Conservation (phyloP, 2,329 filamentous ascomycete genomes). For the Samsoniella hepiali region DNA sequence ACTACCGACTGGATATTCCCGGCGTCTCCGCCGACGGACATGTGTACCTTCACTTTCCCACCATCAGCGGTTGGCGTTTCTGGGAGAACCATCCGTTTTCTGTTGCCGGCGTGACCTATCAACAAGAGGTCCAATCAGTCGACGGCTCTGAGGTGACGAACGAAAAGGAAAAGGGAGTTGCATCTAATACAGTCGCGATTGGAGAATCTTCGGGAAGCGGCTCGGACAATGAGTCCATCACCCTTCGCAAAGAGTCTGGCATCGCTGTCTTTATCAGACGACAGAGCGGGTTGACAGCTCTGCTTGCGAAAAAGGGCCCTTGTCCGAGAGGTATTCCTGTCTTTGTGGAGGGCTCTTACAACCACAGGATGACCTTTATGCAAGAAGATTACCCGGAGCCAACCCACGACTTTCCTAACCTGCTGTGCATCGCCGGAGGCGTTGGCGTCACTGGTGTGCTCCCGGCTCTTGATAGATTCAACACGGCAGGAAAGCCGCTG, state of each 20-base stretch:
- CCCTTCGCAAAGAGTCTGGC: slow-evolving; percentile 20
- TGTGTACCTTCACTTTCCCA: slow-evolving; percentile 32
- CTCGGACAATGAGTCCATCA: not conserved
- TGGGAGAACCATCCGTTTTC: slow-evolving; percentile 36
- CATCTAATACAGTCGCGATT: not conserved
- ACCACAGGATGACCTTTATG: slow-evolving; percentile 23
- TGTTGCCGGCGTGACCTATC: slow-evolving; percentile 23
- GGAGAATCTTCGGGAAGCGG: slow-evolving; percentile 7
- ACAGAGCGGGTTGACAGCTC: slow-evolving; percentile 26
- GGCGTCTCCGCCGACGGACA: slow-evolving; percentile 28
- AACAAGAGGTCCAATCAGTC: slow-evolving; percentile 16
- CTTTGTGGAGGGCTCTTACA: slow-evolving; percentile 31
- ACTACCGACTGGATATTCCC: slow-evolving; percentile 30
- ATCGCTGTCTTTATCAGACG: slow-evolving; percentile 29
- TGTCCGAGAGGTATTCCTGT: slow-evolving; percentile 24
- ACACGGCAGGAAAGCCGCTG: slow-evolving; percentile 23
- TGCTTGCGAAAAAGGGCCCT: slow-evolving; percentile 22
- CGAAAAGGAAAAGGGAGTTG: slow-evolving; percentile 20
- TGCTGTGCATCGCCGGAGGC: slow-evolving; percentile 31
- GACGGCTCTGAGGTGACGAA: slow-evolving; percentile 4
- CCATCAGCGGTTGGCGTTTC: slow-evolving; percentile 28
- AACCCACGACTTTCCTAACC: slow-evolving; percentile 25
- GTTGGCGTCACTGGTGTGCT: slow-evolving; percentile 32
- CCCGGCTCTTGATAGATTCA: slow-evolving; percentile 25
- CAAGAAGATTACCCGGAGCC: slow-evolving; percentile 21